Evolutionary conservation across 1,284 basidiomycete genomes (phyloP), one percentile per base, ranked within the genome.

Genomic region (Sanghuangporus baumii): DNA sequence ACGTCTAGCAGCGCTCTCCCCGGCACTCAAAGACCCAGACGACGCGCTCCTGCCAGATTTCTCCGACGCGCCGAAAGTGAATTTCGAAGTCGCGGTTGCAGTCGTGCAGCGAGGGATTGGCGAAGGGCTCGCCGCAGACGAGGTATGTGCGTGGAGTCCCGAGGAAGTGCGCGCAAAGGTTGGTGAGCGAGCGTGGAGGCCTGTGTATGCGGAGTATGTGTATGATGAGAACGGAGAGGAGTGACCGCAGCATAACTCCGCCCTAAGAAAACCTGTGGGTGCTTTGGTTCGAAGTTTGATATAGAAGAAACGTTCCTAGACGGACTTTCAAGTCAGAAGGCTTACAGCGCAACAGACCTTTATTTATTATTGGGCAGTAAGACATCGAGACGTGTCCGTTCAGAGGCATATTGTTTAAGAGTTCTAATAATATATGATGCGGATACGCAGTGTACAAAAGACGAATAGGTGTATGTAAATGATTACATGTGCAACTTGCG

Each of bases 21-120:
- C 92, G 0, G 90, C 91, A 0, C 79, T 88, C 54, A 76, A 79
- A 18, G 82, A 90, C 70, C 83, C 84, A 0, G 81, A 86, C 69
- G 78, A 83, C 23, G 82, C 83, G 1, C 79, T 90, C 12, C 76
- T 94, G n/a, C 87, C 89, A 0, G 87, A 89, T 67, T 88, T 94
- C 52, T 79, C 75, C 7, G 84, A 87, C 64, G 85, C 90, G 0
- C 86, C 87, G 0, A 70, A 70, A 6, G 85, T 91, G 43, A 92
- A 90, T 72, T 85, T 88, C 65, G 88, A 92, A 71, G 81, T 94
- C n/a, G 90, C 87, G 0, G 81, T 91, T 0, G 89, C 90, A 0
- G 92, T 94, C 9, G 84, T 89, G 3, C 82, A 90, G 68, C 82
- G 89, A 65, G 89, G 91, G 0, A 80, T 91, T 34, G 78, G 83